Conservation (phyloP, 2,329 filamentous ascomycete genomes). For the Epichloe elymi region DNA sequence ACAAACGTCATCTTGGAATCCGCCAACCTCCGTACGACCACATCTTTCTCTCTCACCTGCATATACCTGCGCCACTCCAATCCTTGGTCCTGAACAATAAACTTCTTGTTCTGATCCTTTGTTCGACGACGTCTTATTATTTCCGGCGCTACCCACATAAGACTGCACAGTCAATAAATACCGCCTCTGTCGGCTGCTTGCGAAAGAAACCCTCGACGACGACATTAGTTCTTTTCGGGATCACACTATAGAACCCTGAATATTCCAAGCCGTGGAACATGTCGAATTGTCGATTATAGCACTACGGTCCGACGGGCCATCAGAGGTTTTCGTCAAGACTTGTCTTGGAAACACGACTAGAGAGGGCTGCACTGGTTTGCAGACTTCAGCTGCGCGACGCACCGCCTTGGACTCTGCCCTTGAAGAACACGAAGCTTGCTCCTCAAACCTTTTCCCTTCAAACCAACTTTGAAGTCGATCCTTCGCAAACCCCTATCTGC, state of each 20-base stretch:
- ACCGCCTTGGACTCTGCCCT: not conserved
- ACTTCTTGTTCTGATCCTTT: not conserved
- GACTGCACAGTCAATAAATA: not conserved
- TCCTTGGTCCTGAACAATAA: not conserved
- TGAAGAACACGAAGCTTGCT: not conserved
- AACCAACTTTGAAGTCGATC: not conserved
- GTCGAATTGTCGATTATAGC: slow-evolving; percentile 23
- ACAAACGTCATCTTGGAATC: slow-evolving; percentile 13
- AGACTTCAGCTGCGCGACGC: slow-evolving; percentile 13
- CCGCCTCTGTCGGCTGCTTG: not conserved
- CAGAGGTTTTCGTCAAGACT: slow-evolving; percentile 7
- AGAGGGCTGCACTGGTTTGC: slow-evolving; percentile 14
- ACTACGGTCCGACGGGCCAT: slow-evolving; percentile 25
- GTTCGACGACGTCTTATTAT: not conserved
- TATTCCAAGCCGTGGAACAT: slow-evolving; percentile 13
- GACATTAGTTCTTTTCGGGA: not conserved
- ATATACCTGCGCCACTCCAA: slow-evolving; percentile 3
- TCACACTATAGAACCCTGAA: not conserved
- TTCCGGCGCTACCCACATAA: not conserved
- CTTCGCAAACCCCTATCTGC: not conserved
- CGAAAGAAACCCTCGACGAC: not conserved
- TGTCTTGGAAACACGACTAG: slow-evolving; percentile 7
- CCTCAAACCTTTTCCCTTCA: not conserved
- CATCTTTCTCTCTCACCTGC: slow-evolving; percentile 1
- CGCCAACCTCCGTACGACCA: slow-evolving; percentile 9